Evolutionary conservation across 2,329 filamentous ascomycete genomes (phyloP).

Genomic region (Lachnellula subtilissima): DNA sequence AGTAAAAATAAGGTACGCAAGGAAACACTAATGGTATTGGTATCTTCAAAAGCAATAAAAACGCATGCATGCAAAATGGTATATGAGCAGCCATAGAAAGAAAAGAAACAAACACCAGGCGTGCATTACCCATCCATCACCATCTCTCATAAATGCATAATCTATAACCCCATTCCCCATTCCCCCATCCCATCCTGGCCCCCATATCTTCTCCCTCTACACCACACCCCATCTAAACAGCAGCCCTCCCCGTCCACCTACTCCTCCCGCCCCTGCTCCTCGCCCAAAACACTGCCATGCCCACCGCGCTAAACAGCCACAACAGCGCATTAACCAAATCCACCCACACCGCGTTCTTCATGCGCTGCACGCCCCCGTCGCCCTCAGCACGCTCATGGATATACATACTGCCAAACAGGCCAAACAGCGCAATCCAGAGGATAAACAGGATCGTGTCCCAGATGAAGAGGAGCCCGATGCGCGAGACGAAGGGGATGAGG

Average conservation of each 20-base stretch:
- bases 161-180: neutral
- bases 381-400: constrained; percentile 64
- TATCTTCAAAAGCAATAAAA: neutral
- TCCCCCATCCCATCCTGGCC: neutral
- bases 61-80: neutral
- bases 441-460: constrained; percentile 72
- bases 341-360: constrained; percentile 86
- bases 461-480: constrained; percentile 50
- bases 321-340: constrained; percentile 70
- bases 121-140: neutral
- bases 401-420: constrained; percentile 76
- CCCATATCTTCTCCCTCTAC: constrained; percentile 1
- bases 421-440: constrained; percentile 78
- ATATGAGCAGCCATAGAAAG: neutral
- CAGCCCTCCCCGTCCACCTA: constrained; percentile 56
- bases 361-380: constrained; percentile 60
- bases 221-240: constrained; percentile 36
- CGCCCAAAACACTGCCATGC: constrained; percentile 55
- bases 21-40: neutral
- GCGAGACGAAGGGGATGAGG: constrained; percentile 56
- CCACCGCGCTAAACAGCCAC: constrained; percentile 63
- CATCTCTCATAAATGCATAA: neutral
- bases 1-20: neutral
- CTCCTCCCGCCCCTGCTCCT: constrained; percentile 47
- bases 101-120: neutral